These are phyloP conservation scores for Clarireedia paspali DNA, from an alignment of 2,329 filamentous ascomycete species.

Conservation along the genomic window DNA sequence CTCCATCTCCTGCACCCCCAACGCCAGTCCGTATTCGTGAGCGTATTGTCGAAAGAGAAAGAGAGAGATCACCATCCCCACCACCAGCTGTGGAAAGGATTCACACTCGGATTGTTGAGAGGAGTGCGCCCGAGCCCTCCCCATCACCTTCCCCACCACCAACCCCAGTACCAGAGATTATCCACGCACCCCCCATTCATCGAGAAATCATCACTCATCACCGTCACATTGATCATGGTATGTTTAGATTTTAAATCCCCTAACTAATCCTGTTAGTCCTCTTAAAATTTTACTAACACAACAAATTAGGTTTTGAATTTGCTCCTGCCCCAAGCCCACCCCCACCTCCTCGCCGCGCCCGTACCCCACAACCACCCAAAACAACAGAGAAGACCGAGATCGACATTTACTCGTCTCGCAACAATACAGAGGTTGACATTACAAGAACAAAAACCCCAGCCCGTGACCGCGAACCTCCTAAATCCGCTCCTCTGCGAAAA, in stretches of 20 bases:
- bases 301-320: conserved; percentile 24
- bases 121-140: conserved; percentile 17
- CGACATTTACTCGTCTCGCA: conserved; percentile 48
- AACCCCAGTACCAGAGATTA: conserved; percentile 38
- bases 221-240: conserved; percentile 79
- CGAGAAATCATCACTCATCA: conserved; percentile 80
- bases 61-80: conserved; percentile 24
- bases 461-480: conserved; percentile 17
- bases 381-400: conserved; percentile 46
- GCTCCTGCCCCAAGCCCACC: conserved; percentile 14
- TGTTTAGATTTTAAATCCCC: conserved; percentile 24
- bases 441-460: conserved; percentile 14
- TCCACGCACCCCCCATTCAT: conserved; percentile 73
- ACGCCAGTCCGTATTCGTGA: conserved; percentile 24
- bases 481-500: conserved; percentile 20
- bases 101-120: conserved; percentile 19
- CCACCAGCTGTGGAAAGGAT: conserved; percentile 21
- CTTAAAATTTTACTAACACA: background rate
- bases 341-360: conserved; percentile 13
- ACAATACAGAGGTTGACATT: conserved; percentile 52
- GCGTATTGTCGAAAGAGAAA: conserved; percentile 23
- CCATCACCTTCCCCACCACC: conserved; percentile 22
- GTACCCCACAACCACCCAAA: conserved; percentile 23
- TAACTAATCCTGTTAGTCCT: background rate
- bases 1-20: conserved; percentile 23